Base-by-base conservation (phyloP, 352 stramenopile genomes). In the Phytophthora quininea region DNA sequence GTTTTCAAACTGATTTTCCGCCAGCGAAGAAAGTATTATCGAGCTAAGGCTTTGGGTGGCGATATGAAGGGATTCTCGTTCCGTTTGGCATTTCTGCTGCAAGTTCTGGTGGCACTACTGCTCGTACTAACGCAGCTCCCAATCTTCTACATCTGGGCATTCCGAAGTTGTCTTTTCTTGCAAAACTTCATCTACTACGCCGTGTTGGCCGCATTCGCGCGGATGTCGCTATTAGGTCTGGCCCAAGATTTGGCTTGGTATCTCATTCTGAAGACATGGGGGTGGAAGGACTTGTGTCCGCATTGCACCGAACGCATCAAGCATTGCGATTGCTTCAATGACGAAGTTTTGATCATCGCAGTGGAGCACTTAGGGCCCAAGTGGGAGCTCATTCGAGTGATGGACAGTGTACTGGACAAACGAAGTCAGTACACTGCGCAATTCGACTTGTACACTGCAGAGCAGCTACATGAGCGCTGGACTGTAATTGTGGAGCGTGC, bases 1-100 rank as follows among this genome's bases (percentile, higher is more conserved):
- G 71, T 91, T 14, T 91, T 90, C 60, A 91, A 90, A 66, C 69
- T 91, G 43, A 90, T 91, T 35, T 91, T 91, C 59, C 71, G 80
- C 3, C 83, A 91, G 53, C 71, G 83, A 12, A 80, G 83, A 65
- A 89, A 84, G 59, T 91, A 80, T 46, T 91, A 88, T 32, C 83
- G 80, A 2, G 62, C 84, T 14, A 79, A 84, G 30, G 79, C 79
- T 0, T 43, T 54, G 6, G 77, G 78, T 27, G 77, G 71, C 0
- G 74, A 88, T 63, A 74, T 80, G 1, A 74, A 56, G 0, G 59
- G 66, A 0, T 88, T 90, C 64, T 89, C 79, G 3, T 89, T 89
- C 42, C 75, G 83, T 0, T 51, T 90, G 4, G 80, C 83, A 32
- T 91, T 91, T 48, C 55, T 85, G 3, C 27, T 81, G 24, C 83